Base-by-base conservation (phyloP, 148 eudicot genomes). In the Mesembryanthemum crystallinum region DNA sequence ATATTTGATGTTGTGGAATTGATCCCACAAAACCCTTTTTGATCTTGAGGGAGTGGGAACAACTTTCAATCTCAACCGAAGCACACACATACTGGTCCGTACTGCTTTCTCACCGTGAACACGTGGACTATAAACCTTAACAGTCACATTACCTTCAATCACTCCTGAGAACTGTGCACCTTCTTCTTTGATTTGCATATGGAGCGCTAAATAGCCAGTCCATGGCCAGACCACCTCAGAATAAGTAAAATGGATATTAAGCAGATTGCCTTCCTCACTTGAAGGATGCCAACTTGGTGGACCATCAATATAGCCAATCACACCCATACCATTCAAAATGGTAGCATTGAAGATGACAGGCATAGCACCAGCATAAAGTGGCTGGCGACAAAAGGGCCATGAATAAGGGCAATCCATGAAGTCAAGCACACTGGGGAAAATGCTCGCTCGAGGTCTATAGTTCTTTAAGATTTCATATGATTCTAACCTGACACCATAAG, bases 321-420 rank as follows among this genome's bases (percentile, higher is more conserved):
- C 97, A 69, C 92, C 97, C 99, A 95, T 95, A 67, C 99, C 99
- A 78, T 95, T 95, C 74, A 95, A 71, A 78, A 95, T 95, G 67
- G 97, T 92, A 60, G 92, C 87, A 80, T 95, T 95, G 71, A 95
- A 95, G 62, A 92, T 89, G 62, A 95, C 88, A 35, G 99, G 97
- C 99, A 95, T 92, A 32, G 99, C 97, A 83, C 96, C 96, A 73
- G 97, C 97, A 83, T 95, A 95, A 64, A 95, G 89, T 47, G 99
- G 97, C 80, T 95, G 99, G 61, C 90, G 94, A 85, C 99, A 95
- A 72, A 95, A 95, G 59, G 97, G 99, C 99, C 99, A 95, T 7
- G 96, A 79, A 70, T 95, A 95, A 78, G 99, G 99, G 84, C 97
- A 95, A 78, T 95, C 99, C 32, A 82, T 87, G 79, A 84, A 90